phyloP scores from a whole-genome alignment of 2,329 filamentous ascomycete genomes.

The Calonectria multiphialidica region DNA sequence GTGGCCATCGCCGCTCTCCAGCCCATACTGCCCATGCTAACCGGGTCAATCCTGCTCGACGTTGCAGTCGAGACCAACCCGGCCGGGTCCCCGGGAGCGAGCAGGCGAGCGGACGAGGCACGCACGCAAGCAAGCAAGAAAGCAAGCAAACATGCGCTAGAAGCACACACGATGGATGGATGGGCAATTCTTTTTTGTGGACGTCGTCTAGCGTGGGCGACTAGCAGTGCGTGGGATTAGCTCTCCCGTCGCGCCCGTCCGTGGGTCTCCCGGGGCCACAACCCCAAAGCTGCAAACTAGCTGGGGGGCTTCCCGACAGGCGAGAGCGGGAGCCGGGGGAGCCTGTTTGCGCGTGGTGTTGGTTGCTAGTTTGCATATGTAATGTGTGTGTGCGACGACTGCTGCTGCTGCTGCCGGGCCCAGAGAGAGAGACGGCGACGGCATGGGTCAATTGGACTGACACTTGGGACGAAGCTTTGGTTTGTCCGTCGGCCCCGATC shows the following conservation, averaged over 20 bases:
- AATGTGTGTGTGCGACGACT: not conserved
- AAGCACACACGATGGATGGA: not conserved
- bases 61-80: not conserved
- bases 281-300: not conserved
- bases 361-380: not conserved
- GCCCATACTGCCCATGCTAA: not conserved
- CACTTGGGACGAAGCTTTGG: not conserved
- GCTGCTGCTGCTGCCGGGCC: not conserved
- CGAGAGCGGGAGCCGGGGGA: not conserved
- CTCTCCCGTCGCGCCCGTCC: not conserved
- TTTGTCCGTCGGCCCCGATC: not conserved
- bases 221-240: not conserved
- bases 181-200: not conserved
- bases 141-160: not conserved
- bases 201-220: not conserved
- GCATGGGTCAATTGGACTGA: not conserved
- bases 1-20: not conserved
- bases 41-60: not conserved
- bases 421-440: not conserved
- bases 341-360: slow-evolving; percentile 1
- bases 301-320: not conserved
- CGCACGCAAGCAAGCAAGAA: not conserved
- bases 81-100: not conserved
- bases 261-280: not conserved
- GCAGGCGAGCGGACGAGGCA: not conserved